A percentile compares a stretch with the other conserved stretches of the same genome.
Conservation (phyloP, 1,139 yeast species). For the Geotrichum candidum region DNA sequence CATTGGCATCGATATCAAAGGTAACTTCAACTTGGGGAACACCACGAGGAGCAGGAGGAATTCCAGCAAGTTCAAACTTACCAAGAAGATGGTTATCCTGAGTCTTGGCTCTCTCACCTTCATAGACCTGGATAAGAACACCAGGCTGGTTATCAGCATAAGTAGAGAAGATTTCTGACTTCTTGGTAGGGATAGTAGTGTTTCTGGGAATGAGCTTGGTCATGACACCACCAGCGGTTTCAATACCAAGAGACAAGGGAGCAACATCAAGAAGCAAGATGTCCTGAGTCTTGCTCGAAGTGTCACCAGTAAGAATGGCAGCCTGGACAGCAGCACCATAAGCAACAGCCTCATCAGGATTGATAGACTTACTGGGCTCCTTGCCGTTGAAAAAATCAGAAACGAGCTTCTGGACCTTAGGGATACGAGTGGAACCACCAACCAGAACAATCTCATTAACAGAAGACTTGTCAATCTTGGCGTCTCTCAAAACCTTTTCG, state of each 20-base stretch:
- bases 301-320: slow-evolving; percentile 86
- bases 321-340: slow-evolving; percentile 96
- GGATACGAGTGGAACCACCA: slow-evolving; percentile 99
- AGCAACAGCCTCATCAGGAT: slow-evolving; percentile 63
- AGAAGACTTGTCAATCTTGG: slow-evolving; percentile 81
- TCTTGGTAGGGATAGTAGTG: slow-evolving; percentile 90
- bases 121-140: slow-evolving; percentile 86
- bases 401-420: slow-evolving; percentile 95
- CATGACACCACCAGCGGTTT: slow-evolving; percentile 94
- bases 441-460: slow-evolving; percentile 96
- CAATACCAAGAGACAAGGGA: slow-evolving; percentile 86
- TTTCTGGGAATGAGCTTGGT: slow-evolving; percentile 87
- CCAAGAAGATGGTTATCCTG: slow-evolving; percentile 92
- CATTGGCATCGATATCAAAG: slow-evolving; percentile 87
- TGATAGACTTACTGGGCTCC: slow-evolving; percentile 27
- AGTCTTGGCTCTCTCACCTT: slow-evolving; percentile 91
- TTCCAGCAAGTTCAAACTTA: slow-evolving; percentile 86
- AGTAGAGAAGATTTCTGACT: slow-evolving; percentile 85
- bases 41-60: slow-evolving; percentile 95
- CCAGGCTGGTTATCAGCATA: slow-evolving; percentile 93
- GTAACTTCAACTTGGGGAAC: slow-evolving; percentile 93
- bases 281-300: slow-evolving; percentile 76
- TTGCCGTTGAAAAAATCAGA: slow-evolving; percentile 98
- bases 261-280: slow-evolving; percentile 77
- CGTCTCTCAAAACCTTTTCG: slow-evolving; percentile 95